Evolutionary conservation across 2,329 filamentous ascomycete species (phyloP).

Genomic region (Ophiocordyceps polyrhachis-furcata): DNA sequence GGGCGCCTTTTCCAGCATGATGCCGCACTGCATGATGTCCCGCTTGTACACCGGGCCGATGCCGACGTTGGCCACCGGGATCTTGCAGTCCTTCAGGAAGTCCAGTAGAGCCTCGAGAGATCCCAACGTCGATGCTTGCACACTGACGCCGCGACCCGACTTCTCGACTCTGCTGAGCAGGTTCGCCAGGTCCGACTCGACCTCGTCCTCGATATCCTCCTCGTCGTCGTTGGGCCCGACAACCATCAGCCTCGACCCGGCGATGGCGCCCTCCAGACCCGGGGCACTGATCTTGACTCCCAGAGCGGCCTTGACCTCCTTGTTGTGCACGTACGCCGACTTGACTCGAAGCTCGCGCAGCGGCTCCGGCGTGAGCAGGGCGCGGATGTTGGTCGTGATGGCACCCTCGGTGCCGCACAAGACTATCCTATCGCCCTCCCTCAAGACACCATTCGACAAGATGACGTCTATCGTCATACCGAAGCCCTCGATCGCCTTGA

Average conservation of each 20-base stretch:
- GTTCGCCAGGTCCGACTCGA: conserved; percentile 84
- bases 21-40: conserved; percentile 86
- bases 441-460: conserved; percentile 83
- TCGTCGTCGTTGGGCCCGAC: conserved; percentile 92
- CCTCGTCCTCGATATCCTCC: conserved; percentile 88
- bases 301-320: conserved; percentile 93
- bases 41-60: conserved; percentile 97
- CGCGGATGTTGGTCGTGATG: conserved; percentile 88
- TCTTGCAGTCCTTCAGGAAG: conserved; percentile 90
- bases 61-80: conserved; percentile 90
- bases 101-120: conserved; percentile 91
- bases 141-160: conserved; percentile 82
- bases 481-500: conserved; percentile 97
- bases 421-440: conserved; percentile 86
- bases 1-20: conserved; percentile 89
- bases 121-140: conserved; percentile 92
- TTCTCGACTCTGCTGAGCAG: conserved; percentile 84
- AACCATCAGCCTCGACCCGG: conserved; percentile 83
- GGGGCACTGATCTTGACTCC: conserved; percentile 98
- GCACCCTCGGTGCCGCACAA: conserved; percentile 93
- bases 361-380: conserved; percentile 78
- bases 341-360: conserved; percentile 91
- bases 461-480: conserved; percentile 98
- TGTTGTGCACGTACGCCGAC: conserved; percentile 94
- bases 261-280: conserved; percentile 87